A percentile compares a stretch with the other conserved stretches of the same genome.
phyloP scores from a whole-genome alignment of 768 basidiomycete species.

The Lentinula detonsa region DNA sequence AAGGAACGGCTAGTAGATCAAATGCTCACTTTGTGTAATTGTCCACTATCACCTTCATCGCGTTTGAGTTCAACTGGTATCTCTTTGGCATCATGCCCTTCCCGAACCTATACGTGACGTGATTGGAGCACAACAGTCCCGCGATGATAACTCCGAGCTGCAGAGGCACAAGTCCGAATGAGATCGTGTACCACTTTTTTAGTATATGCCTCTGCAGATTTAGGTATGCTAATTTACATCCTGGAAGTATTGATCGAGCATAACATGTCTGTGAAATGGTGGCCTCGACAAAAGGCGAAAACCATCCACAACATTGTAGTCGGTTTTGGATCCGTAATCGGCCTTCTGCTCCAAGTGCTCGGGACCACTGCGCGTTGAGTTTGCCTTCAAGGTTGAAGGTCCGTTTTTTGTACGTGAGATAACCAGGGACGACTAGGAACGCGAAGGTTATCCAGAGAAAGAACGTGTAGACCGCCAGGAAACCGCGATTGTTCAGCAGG shows the following conservation, averaged over 20 bases:
- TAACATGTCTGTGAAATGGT: constrained; percentile 71
- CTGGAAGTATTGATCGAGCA: constrained; percentile 59
- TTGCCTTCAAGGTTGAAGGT: constrained; percentile 65
- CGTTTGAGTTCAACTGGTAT: constrained; percentile 68
- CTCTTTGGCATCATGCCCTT: constrained; percentile 88
- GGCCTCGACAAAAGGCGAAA: constrained; percentile 73
- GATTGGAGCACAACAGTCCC: constrained; percentile 70
- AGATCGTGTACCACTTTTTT: constrained; percentile 56
- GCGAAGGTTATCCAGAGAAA: constrained; percentile 71
- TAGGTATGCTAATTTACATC: constrained; percentile 66
- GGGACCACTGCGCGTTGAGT: constrained; percentile 70
- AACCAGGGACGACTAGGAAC: constrained; percentile 69
- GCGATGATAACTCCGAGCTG: constrained; percentile 60
- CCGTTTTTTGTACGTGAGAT: constrained; percentile 68
- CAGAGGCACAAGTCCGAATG: constrained; percentile 62
- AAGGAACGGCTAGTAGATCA: not conserved
- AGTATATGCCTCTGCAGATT: constrained; percentile 43
- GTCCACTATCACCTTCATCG: constrained; percentile 82
- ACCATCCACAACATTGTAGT: constrained; percentile 76
- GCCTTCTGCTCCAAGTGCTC: constrained; percentile 47
- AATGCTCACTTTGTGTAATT: constrained; percentile 64
- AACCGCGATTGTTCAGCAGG: constrained; percentile 77
- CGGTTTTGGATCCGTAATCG: constrained; percentile 67
- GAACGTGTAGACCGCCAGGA: constrained; percentile 76
- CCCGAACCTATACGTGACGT: constrained; percentile 82